Conservation (phyloP, 495 filamentous ascomycete genomes). For the Talaromyces liani region DNA sequence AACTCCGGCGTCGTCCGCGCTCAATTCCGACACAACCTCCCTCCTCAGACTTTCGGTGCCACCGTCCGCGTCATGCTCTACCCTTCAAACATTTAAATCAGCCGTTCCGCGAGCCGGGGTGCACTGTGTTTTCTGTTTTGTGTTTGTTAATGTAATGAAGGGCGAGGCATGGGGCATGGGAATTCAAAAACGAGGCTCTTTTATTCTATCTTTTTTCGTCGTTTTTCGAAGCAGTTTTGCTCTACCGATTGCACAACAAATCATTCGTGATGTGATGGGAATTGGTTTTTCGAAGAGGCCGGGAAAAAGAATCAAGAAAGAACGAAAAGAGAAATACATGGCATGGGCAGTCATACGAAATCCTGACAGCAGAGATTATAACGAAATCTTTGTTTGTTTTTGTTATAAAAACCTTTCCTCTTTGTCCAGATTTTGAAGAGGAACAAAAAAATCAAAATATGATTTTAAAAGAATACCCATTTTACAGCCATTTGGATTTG, state of each 20-base stretch:
- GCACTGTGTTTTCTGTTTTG: background rate
- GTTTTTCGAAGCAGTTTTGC: background rate
- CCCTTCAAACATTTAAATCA: slow-evolving; percentile 47
- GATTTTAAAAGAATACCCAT: background rate
- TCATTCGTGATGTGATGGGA: background rate
- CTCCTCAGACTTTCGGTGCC: slow-evolving; percentile 91
- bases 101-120: slow-evolving; percentile 2
- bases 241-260: background rate
- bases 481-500: background rate
- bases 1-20: slow-evolving; percentile 96
- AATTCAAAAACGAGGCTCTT: background rate
- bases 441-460: slow-evolving; percentile 6
- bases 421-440: background rate
- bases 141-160: slow-evolving; percentile 4
- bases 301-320: background rate
- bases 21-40: slow-evolving; percentile 91
- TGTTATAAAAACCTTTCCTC: background rate
- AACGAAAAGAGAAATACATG: background rate
- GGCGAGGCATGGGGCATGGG: background rate
- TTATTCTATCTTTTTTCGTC: background rate
- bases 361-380: background rate
- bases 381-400: background rate
- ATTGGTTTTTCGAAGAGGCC: background rate
- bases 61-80: slow-evolving; percentile 98
- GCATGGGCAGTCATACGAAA: background rate